These are phyloP conservation scores for Stachybotrys echinatus DNA, from an alignment of 2,329 filamentous ascomycete genomes.

Conservation along the genomic window DNA sequence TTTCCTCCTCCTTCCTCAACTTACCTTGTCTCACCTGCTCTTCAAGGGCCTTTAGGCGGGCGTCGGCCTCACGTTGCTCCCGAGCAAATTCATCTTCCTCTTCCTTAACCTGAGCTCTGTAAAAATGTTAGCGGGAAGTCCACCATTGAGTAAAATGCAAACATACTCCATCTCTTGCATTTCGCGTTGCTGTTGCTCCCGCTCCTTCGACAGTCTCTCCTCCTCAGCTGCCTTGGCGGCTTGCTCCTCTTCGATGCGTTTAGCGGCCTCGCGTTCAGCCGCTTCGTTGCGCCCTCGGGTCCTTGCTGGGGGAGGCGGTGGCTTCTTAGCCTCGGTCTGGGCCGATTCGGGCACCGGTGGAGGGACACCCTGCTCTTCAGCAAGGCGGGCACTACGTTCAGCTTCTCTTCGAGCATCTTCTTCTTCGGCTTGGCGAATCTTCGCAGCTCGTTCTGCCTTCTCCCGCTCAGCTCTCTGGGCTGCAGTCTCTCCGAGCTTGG, in stretches of 20 bases:
- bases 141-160: not conserved
- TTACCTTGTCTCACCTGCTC: slow-evolving; percentile 93
- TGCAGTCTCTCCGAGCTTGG: slow-evolving; percentile 73
- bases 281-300: slow-evolving; percentile 61
- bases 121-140: slow-evolving; percentile 17
- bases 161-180: slow-evolving; percentile 80
- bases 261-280: slow-evolving; percentile 46
- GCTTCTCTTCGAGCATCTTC: slow-evolving; percentile 86
- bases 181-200: slow-evolving; percentile 69
- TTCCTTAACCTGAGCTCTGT: slow-evolving; percentile 64
- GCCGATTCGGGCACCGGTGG: slow-evolving; percentile 45
- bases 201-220: slow-evolving; percentile 62
- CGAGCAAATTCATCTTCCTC: slow-evolving; percentile 77
- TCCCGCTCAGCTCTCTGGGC: slow-evolving; percentile 86
- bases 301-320: slow-evolving; percentile 72
- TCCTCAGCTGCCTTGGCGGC: slow-evolving; percentile 58
- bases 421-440: slow-evolving; percentile 83
- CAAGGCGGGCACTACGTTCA: slow-evolving; percentile 77
- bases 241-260: slow-evolving; percentile 52
- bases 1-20: slow-evolving; percentile 93
- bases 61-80: slow-evolving; percentile 75
- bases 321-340: slow-evolving; percentile 53
- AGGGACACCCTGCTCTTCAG: slow-evolving; percentile 66
- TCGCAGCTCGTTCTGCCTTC: slow-evolving; percentile 78
- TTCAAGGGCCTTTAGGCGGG: slow-evolving; percentile 82